Conservation (phyloP, 2,329 filamentous ascomycete species). For the Periconia macrospinosa region DNA sequence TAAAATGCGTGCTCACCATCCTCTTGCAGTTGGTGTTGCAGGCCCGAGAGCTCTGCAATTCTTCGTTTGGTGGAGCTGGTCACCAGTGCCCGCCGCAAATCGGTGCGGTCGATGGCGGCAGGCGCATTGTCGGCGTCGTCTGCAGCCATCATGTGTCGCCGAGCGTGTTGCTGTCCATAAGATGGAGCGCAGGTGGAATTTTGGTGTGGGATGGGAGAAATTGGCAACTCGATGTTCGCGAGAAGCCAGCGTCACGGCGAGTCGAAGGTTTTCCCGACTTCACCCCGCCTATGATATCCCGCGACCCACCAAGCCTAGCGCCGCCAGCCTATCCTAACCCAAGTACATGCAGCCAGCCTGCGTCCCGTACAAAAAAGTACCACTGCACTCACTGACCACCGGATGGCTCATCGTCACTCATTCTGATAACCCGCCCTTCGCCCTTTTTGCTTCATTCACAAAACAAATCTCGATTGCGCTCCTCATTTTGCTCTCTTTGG, state of each 20-base stretch:
- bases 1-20: constrained; percentile 42
- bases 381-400: not conserved
- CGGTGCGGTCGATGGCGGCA: constrained; percentile 35
- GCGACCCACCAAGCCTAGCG: no score
- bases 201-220: constrained; percentile 24
- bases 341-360: no score
- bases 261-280: constrained; percentile 25
- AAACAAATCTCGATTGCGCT: no score
- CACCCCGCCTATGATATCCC: constrained; percentile 14
- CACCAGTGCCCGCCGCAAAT: constrained; percentile 46
- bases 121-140: constrained; percentile 35
- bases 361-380: constrained; percentile 8
- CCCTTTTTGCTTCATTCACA: not conserved
- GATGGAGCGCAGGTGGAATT: constrained; percentile 24
- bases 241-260: constrained; percentile 14
- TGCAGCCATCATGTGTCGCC: constrained; percentile 34
- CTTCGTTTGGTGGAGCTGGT: constrained; percentile 53
- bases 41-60: constrained; percentile 47
- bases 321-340: constrained; percentile 4
- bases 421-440: constrained; percentile 4
- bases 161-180: constrained; percentile 28
- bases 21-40: constrained; percentile 48
- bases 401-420: no score
- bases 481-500: no score
- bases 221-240: constrained; percentile 8